These are phyloP conservation scores for Aurinia saxatilis DNA, from an alignment of 345 rosid species.

Conservation along the genomic window DNA sequence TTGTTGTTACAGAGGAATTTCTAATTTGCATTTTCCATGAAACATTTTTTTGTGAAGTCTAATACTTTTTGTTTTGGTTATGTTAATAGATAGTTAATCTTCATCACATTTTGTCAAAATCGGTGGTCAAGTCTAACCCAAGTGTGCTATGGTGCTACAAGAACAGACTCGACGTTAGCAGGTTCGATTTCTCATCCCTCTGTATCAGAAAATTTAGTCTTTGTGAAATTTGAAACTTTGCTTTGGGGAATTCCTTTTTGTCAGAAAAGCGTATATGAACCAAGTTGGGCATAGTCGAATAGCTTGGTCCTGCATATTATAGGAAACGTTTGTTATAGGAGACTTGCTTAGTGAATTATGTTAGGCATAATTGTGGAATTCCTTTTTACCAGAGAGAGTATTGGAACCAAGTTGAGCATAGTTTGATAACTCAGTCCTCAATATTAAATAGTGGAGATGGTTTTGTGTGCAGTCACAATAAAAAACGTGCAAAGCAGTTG, in stretches of 20 bases:
- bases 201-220: not conserved
- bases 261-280: too few relatives aligned
- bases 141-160: constrained; percentile 89
- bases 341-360: not conserved
- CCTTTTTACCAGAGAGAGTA: not conserved
- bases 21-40: constrained; percentile 20
- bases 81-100: constrained; percentile 80
- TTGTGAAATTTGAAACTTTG: not conserved
- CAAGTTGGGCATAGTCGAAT: not conserved
- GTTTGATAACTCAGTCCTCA: not conserved
- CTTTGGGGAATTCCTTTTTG: too few relatives aligned
- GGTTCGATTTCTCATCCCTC: constrained; percentile 36
- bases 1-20: not conserved
- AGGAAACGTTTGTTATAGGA: too few relatives aligned
- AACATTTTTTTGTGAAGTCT: too few relatives aligned
- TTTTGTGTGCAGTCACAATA: constrained; percentile 66
- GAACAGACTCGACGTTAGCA: constrained; percentile 93
- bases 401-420: not conserved
- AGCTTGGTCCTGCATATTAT: too few relatives aligned
- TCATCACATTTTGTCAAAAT: constrained; percentile 74
- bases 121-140: constrained; percentile 63
- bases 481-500: constrained; percentile 81
- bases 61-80: not conserved
- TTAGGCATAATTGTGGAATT: not conserved
- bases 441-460: not conserved